Conservation (phyloP, 2,329 filamentous ascomycete genomes). For the Sordariomycetes sp. region DNA sequence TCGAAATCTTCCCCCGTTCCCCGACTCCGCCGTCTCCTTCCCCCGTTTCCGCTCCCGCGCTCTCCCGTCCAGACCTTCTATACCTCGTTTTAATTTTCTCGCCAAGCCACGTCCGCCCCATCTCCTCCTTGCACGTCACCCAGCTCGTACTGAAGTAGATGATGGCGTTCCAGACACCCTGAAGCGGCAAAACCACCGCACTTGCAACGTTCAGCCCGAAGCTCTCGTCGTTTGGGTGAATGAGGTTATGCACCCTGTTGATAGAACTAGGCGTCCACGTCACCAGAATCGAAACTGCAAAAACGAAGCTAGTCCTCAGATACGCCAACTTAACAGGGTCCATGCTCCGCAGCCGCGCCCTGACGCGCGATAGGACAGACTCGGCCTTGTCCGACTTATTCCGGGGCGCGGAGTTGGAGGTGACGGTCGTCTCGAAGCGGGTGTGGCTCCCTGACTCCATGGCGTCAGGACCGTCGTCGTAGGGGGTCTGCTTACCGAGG, state of each 20-base stretch:
- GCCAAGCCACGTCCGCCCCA: neutral
- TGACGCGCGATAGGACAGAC: conserved; percentile 10
- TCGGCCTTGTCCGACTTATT: neutral
- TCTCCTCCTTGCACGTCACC: conserved; percentile 15
- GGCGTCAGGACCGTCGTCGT: neutral
- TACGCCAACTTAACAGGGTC: conserved; percentile 49
- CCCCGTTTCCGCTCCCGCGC: neutral
- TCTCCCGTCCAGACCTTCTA: neutral
- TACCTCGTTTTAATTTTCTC: neutral
- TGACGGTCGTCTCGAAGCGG: conserved; percentile 13
- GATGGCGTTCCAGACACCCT: conserved; percentile 69
- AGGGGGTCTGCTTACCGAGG: neutral
- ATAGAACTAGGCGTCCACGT: conserved; percentile 56
- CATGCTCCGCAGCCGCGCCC: conserved; percentile 21
- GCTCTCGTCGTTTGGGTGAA: conserved; percentile 34
- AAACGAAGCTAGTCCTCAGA: conserved; percentile 46
- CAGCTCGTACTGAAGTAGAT: conserved; percentile 61
- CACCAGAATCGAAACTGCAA: conserved; percentile 45
- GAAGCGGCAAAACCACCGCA: conserved; percentile 60
- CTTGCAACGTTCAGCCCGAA: conserved; percentile 58
- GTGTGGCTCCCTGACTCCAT: neutral
- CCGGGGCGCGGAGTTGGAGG: conserved; percentile 7
- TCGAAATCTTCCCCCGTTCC: neutral
- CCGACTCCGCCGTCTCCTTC: neutral
- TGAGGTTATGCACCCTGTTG: conserved; percentile 60